phyloP scores from a whole-genome alignment of 331 rosid genomes.

The Stylosanthes scabra region DNA sequence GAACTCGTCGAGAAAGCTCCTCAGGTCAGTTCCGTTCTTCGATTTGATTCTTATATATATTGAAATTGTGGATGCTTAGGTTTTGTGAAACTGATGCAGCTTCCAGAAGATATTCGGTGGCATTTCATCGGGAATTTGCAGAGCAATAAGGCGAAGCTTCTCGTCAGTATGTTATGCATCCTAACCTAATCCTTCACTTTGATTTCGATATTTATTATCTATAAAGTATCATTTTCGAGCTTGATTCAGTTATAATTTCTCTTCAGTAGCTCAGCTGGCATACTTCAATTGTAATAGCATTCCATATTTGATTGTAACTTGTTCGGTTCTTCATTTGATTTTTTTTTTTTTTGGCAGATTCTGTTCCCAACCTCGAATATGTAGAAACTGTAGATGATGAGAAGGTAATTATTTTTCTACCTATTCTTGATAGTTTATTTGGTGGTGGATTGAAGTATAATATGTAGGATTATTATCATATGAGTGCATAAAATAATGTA shows the following conservation, averaged over 20 bases:
- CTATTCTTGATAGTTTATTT: not conserved
- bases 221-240: no score
- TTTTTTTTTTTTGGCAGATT: slow-evolving; percentile 57
- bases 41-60: not conserved
- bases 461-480: not conserved
- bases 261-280: slow-evolving; percentile 1
- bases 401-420: slow-evolving; percentile 57
- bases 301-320: not conserved
- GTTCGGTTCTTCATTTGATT: slow-evolving; percentile 26
- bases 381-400: slow-evolving; percentile 85
- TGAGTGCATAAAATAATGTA: slow-evolving; percentile 13
- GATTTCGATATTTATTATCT: not conserved
- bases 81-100: slow-evolving; percentile 49
- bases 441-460: slow-evolving; percentile 46
- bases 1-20: slow-evolving; percentile 57
- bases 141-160: slow-evolving; percentile 89
- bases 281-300: not conserved
- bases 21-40: slow-evolving; percentile 36
- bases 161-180: slow-evolving; percentile 59
- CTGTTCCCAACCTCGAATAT: slow-evolving; percentile 80
- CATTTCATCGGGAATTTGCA: slow-evolving; percentile 93
- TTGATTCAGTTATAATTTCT: not conserved
- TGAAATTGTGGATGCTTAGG: not conserved
- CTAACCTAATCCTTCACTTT: not conserved
- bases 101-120: slow-evolving; percentile 87